phyloP scores from a whole-genome alignment of 2,329 filamentous ascomycete genomes.

The Aspergillus aculeatinus region DNA sequence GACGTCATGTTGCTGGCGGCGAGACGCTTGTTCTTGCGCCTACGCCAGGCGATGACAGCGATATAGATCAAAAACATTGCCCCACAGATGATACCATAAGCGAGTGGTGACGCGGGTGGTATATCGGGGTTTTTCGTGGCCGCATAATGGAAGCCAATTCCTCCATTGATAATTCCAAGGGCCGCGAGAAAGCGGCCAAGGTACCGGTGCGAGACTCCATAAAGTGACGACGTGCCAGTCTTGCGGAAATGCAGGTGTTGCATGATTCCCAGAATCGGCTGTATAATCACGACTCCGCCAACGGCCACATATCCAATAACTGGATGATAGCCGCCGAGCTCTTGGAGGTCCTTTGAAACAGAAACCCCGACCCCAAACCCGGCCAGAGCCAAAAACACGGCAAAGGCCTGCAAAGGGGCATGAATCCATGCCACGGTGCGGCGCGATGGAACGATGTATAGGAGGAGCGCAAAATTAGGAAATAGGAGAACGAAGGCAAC shows the following conservation, averaged over 20 bases:
- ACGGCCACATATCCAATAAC: slow-evolving; percentile 54
- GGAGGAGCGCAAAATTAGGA: slow-evolving; percentile 30
- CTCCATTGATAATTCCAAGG: slow-evolving; percentile 56
- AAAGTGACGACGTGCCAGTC: slow-evolving; percentile 43
- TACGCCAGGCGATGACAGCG: slow-evolving; percentile 13
- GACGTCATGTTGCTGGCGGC: background rate
- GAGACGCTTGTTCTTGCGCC: background rate
- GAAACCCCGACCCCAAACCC: slow-evolving; percentile 52
- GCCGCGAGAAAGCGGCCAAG: slow-evolving; percentile 49
- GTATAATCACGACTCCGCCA: slow-evolving; percentile 53
- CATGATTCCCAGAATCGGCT: slow-evolving; percentile 50
- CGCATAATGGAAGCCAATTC: slow-evolving; percentile 51
- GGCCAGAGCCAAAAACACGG: slow-evolving; percentile 48
- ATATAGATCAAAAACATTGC: slow-evolving; percentile 48
- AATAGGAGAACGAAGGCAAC: slow-evolving; percentile 45
- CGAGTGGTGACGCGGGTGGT: slow-evolving; percentile 39
- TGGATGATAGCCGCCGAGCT: slow-evolving; percentile 46
- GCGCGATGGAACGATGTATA: slow-evolving; percentile 38
- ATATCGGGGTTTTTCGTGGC: slow-evolving; percentile 37
- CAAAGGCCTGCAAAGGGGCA: slow-evolving; percentile 48
- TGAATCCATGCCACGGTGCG: slow-evolving; percentile 48
- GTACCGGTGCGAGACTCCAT: slow-evolving; percentile 53
- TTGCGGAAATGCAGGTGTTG: slow-evolving; percentile 53
- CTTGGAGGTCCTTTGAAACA: slow-evolving; percentile 41
- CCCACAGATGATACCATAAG: slow-evolving; percentile 51